Conservation (phyloP, 1,284 basidiomycete species). For the Anthracocystis setariae region DNA sequence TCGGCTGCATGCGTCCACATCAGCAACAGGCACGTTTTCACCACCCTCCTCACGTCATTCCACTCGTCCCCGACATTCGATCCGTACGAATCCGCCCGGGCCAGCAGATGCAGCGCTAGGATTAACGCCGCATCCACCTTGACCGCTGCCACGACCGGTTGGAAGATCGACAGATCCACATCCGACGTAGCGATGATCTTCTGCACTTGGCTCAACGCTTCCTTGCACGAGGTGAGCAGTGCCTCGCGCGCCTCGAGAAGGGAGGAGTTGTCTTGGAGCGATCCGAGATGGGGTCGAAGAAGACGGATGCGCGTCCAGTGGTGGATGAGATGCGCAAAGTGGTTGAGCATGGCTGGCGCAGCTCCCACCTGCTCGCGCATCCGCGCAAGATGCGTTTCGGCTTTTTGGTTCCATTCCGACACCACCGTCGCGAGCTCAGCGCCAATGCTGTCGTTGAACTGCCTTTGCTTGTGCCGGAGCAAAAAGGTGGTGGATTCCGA, state of each 20-base stretch:
- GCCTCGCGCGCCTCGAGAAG: conserved; percentile 11
- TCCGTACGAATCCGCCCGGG: conserved; percentile 18
- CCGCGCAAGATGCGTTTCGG: conserved; percentile 17
- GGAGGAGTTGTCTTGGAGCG: conserved; percentile 13
- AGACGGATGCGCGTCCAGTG: conserved; percentile 41
- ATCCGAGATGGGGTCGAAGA: conserved; percentile 22
- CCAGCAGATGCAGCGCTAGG: conserved; percentile 26
- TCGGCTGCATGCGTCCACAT: conserved; percentile 31
- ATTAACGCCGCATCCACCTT: conserved; percentile 36
- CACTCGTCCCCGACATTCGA: conserved; percentile 21
- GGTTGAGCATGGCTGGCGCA: conserved; percentile 24
- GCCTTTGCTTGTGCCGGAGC: conserved; percentile 10
- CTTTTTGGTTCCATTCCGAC: conserved; percentile 27
- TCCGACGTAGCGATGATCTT: conserved; percentile 30
- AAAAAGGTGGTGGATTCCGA: conserved; percentile 20
- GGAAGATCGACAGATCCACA: conserved; percentile 43
- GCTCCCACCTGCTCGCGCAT: conserved; percentile 22
- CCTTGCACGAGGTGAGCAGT: conserved; percentile 28
- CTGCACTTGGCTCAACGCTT: conserved; percentile 26
- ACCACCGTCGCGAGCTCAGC: conserved; percentile 11
- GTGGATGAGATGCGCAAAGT: conserved; percentile 33
- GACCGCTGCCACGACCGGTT: conserved; percentile 22
- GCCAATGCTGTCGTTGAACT: background rate
- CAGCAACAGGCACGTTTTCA: conserved; percentile 29
- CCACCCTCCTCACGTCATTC: conserved; percentile 9